phyloP scores from a whole-genome alignment of 164 flowering plant species.

The Magnolia sinica region DNA sequence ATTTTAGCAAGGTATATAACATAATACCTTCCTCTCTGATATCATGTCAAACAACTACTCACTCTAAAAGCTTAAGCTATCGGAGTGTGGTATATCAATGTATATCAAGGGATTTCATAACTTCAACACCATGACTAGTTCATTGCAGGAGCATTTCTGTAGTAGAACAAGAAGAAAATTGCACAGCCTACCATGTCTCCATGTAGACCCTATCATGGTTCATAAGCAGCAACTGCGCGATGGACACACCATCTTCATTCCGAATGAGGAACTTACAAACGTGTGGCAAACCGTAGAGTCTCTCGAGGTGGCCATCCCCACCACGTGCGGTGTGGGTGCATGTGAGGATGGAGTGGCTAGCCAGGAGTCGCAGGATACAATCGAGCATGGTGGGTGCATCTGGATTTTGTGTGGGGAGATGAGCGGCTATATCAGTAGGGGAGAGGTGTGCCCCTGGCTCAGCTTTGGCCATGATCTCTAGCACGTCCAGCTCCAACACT shows the following conservation, averaged over 20 bases:
- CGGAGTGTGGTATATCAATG: too few species aligned
- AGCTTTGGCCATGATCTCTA: constrained; percentile 59
- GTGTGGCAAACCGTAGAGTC: constrained; percentile 62
- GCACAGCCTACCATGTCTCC: constrained; percentile 70
- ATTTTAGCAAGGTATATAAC: too few species aligned
- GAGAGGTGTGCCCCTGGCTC: constrained; percentile 49
- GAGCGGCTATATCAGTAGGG: constrained; percentile 48
- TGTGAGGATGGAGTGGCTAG: constrained; percentile 52
- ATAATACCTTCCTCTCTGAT: too few species aligned
- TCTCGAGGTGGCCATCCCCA: not conserved
- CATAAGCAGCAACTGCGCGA: constrained; percentile 63
- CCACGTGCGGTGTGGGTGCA: constrained; percentile 30
- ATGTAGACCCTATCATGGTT: constrained; percentile 78
- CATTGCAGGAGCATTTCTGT: too few species aligned
- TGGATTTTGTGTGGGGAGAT: constrained; percentile 58
- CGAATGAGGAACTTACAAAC: constrained; percentile 67
- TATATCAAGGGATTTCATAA: too few species aligned
- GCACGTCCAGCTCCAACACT: constrained; percentile 58
- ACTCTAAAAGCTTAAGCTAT: too few species aligned
- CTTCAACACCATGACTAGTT: too few species aligned
- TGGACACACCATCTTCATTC: constrained; percentile 71
- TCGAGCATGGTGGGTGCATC: constrained; percentile 65
- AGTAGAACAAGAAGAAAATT: too few species aligned
- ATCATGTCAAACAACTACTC: too few species aligned
- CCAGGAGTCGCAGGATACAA: constrained; percentile 63